Percentiles rank a stretch among this genome's conserved stretches.
Conservation (phyloP, 1,284 basidiomycete species). For the Pyrrhoderma lamaoense region DNA sequence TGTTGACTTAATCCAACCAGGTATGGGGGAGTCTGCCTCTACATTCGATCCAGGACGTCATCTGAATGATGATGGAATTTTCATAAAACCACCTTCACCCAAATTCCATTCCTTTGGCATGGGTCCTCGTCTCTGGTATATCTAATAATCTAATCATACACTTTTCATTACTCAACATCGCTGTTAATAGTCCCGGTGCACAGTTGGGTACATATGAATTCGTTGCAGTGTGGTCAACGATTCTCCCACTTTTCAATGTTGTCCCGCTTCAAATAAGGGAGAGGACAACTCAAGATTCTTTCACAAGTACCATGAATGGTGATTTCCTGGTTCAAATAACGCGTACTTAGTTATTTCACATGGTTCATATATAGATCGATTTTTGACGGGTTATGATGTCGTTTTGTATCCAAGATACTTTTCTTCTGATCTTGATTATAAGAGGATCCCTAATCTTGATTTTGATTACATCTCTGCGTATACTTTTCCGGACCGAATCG, state of each 20-base stretch:
- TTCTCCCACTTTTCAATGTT: constrained; percentile 22
- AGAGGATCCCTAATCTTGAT: no score
- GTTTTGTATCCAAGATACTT: no score
- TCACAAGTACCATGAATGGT: constrained; percentile 1
- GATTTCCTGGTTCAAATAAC: background rate
- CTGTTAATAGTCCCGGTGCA: constrained; percentile 19
- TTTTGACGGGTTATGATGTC: no score
- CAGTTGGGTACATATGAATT: constrained; percentile 24
- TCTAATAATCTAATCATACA: background rate
- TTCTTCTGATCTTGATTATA: no score
- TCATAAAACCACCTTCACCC: constrained; percentile 20
- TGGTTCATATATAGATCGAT: no score
- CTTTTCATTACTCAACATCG: background rate
- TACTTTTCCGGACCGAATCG: no score
- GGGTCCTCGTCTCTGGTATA: constrained; percentile 23
- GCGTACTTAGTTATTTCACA: no score
- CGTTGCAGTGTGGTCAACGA: constrained; percentile 18
- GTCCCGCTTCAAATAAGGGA: constrained; percentile 6
- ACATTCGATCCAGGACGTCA: constrained; percentile 22
- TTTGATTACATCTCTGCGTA: no score
- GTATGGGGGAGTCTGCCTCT: constrained; percentile 15
- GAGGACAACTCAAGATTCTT: constrained; percentile 3
- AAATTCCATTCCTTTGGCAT: constrained; percentile 23
- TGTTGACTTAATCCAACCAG: no score
- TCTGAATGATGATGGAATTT: constrained; percentile 20